phyloP scores from a whole-genome alignment of 768 basidiomycete species.

The Boletus edulis region DNA sequence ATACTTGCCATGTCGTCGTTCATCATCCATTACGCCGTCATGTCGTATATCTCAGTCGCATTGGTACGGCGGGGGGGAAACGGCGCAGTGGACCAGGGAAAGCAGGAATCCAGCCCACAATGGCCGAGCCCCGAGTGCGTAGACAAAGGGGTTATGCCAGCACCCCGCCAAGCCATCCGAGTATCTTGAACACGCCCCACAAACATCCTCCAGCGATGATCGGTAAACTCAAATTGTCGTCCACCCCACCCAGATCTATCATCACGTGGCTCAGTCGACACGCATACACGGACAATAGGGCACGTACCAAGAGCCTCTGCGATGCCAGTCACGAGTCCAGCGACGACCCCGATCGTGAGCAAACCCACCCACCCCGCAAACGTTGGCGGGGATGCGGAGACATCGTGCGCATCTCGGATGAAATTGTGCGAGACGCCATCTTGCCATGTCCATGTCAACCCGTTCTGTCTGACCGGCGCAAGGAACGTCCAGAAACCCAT shows the following conservation, averaged over 20 bases:
- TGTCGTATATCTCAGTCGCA: background rate
- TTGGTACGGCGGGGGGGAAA: background rate
- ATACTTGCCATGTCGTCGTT: background rate
- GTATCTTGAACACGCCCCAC: conserved; percentile 50
- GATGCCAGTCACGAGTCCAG: conserved; percentile 78
- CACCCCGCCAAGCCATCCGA: conserved; percentile 33
- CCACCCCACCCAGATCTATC: conserved; percentile 76
- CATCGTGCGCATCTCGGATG: conserved; percentile 1
- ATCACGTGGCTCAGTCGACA: conserved; percentile 1
- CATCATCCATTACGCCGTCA: background rate
- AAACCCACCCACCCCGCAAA: conserved; percentile 44
- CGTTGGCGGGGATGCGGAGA: background rate
- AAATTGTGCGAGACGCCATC: conserved; percentile 41
- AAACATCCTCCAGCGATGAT: conserved; percentile 78
- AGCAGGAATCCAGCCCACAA: background rate
- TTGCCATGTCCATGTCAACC: conserved; percentile 58
- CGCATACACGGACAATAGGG: background rate
- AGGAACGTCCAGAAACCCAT: conserved; percentile 69
- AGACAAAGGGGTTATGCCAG: conserved; percentile 9
- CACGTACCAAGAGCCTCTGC: conserved; percentile 86
- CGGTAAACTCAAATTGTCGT: conserved; percentile 90
- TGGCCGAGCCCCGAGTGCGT: background rate
- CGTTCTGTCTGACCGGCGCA: conserved; percentile 44
- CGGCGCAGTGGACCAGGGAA: too few species aligned
- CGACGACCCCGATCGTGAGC: conserved; percentile 52